Evolutionary conservation across 495 filamentous ascomycete genomes (phyloP), one percentile per base, ranked within the genome.

Genomic region (Annulohypoxylon moriforme): DNA sequence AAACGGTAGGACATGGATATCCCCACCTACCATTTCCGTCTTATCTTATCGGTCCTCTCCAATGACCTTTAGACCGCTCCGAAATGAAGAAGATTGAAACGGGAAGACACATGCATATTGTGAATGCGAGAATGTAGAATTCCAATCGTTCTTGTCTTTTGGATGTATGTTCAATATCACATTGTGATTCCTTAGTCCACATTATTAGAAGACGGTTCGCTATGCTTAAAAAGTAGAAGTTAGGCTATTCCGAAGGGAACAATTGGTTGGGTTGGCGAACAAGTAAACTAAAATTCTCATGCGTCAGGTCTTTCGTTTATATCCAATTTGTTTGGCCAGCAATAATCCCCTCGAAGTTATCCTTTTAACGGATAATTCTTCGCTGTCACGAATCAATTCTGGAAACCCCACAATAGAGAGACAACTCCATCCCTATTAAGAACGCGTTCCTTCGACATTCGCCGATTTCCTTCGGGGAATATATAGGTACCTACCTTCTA

Each of bases 181-280:
- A 52, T 55, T 7, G 22, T 18, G 60, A n/a, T 59, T 13, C 60
- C 66, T 46, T 53, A 22, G 40, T 56, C 25, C 40, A 59, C 34
- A 29, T 58, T 50, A 56, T 42, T 52, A 42, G 36, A 55, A 8
- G 34, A 27, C 11, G 11, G 10, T 59, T 59, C 34, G 42, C 34
- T 5, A 36, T 52, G 11, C 60, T 69, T 44, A 53, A 25, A 27
- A n/a, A 24, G 5, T 52, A n/a, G 22, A 56, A 42, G 29, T 42
- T 25, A 4, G 29, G 11, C 14, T 40, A 0, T 58, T 58, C 3
- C 29, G 7, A 52, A 10, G 34, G 6, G 20, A 20, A 34, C 24
- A 46, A 42, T 72, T 47, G 53, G 64, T 60, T 68, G 52, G 64
- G 63, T 60, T 72, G 60, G 59, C 14, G 20, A 44, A 40, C 36